These are phyloP conservation scores for Xylaria arbuscula DNA, from an alignment of 2,329 filamentous ascomycete genomes.

Conservation along the genomic window DNA sequence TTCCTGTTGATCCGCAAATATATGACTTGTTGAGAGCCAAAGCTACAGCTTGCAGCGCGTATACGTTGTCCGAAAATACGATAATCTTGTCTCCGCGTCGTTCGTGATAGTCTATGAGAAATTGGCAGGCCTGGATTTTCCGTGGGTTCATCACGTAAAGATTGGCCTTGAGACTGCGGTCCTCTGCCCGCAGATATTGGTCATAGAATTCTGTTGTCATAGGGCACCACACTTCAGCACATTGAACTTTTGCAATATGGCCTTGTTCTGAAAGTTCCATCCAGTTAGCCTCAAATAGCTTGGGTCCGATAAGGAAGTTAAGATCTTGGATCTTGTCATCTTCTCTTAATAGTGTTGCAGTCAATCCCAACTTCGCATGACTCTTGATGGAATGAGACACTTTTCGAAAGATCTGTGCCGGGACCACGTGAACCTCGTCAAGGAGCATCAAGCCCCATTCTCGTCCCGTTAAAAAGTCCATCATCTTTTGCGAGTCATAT, in stretches of 20 bases:
- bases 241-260: conserved; percentile 96
- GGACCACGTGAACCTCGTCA: conserved; percentile 98
- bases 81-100: conserved; percentile 96
- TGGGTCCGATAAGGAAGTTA: conserved; percentile 97
- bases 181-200: conserved; percentile 76
- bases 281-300: conserved; percentile 99
- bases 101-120: conserved; percentile 98
- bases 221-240: conserved; percentile 98
- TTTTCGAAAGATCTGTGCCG: conserved; percentile 93
- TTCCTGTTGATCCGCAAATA: conserved; percentile 89
- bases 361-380: conserved; percentile 93
- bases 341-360: conserved; percentile 91
- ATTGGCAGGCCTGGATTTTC: conserved; percentile 97
- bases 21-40: conserved; percentile 85
- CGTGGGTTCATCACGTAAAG: conserved; percentile 97
- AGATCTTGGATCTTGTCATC: conserved; percentile 98
- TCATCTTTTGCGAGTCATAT: conserved; percentile 95
- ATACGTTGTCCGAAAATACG: conserved; percentile 97
- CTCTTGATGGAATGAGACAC: conserved; percentile 94
- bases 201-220: conserved; percentile 99
- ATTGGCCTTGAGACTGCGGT: conserved; percentile 52
- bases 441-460: conserved; percentile 99
- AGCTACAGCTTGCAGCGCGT: conserved; percentile 87
- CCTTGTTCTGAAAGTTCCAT: conserved; percentile 98
- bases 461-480: conserved; percentile 87